Evolutionary conservation across 176 grass and related monocot genomes (phyloP).

Genomic region (Aegilops longissima): DNA sequence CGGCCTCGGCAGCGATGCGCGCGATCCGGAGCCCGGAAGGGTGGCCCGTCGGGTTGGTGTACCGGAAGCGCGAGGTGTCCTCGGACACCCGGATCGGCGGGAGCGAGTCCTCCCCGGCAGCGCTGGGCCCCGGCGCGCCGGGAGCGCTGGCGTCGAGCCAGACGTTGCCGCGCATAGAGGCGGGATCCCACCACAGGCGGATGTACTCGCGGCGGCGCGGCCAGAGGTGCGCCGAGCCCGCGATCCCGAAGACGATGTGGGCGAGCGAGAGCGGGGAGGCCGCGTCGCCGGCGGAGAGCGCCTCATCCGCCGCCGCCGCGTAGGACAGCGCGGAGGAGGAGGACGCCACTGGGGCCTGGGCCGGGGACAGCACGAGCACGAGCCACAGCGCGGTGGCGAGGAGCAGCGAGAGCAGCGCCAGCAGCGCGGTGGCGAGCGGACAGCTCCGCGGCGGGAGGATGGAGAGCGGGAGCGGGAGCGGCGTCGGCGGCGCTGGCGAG

Average conservation of each 20-base stretch:
- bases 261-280: conserved; percentile 42
- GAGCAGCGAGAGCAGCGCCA: conserved; percentile 40
- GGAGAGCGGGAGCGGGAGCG: conserved; percentile 45
- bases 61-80: conserved; percentile 90
- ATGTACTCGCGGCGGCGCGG: conserved; percentile 74
- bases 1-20: conserved; percentile 80
- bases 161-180: conserved; percentile 69
- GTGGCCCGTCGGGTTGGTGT: conserved; percentile 95
- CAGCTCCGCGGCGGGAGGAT: conserved; percentile 38
- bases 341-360: not conserved
- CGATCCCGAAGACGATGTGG: conserved; percentile 90
- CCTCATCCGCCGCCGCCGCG: conserved; percentile 7
- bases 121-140: conserved; percentile 33
- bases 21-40: conserved; percentile 94
- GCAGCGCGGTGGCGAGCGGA: conserved; percentile 17
- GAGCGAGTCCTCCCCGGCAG: conserved; percentile 35
- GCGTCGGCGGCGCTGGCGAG: conserved; percentile 32
- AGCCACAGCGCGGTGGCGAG: conserved; percentile 43
- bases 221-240: conserved; percentile 90
- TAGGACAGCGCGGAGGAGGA: not conserved
- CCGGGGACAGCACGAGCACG: conserved; percentile 31
- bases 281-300: not conserved
- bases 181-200: conserved; percentile 82
- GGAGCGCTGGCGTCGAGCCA: conserved; percentile 61
- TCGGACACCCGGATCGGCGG: conserved; percentile 86